Conservation (phyloP, 2,329 filamentous ascomycete species). For the Incumbomyces delicatus region DNA sequence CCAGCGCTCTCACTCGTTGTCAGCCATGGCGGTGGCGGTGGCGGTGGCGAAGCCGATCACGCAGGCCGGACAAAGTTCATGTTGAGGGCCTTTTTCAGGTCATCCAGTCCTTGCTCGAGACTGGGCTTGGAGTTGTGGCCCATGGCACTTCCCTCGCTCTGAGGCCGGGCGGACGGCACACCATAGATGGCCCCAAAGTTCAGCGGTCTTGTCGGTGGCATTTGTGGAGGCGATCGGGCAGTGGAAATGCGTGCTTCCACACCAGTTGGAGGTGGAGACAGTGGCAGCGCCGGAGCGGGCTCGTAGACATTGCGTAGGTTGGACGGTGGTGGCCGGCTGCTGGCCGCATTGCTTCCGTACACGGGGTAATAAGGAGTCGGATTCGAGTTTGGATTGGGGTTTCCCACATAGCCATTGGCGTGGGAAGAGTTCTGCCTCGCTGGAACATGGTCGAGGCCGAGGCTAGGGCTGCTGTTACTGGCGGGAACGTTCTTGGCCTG, state of each 20-base stretch:
- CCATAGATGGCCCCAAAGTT: slow-evolving; percentile 9
- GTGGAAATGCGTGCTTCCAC: slow-evolving; percentile 14
- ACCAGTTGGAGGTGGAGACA: slow-evolving; percentile 10
- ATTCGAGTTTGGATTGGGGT: background rate
- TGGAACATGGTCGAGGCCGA: too few species aligned
- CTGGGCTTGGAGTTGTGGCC: slow-evolving; percentile 25
- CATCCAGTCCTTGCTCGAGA: slow-evolving; percentile 39
- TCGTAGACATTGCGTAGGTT: slow-evolving; percentile 3
- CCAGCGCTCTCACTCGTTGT: too few species aligned
- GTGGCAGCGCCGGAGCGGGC: background rate
- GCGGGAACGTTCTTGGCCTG: slow-evolving; percentile 14
- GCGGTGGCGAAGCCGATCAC: background rate
- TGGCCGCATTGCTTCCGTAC: background rate
- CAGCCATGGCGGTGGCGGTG: too few species aligned
- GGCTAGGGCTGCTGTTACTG: background rate
- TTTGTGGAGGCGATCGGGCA: slow-evolving; percentile 6
- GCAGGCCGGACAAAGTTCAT: slow-evolving; percentile 19
- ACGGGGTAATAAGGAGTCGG: slow-evolving; percentile 1
- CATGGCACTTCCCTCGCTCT: slow-evolving; percentile 17
- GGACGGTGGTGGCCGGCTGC: background rate
- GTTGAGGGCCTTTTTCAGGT: slow-evolving; percentile 39
- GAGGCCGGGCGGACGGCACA: background rate
- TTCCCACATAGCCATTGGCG: slow-evolving; percentile 6
- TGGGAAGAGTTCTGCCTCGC: slow-evolving; percentile 8
- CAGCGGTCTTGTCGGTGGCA: slow-evolving; percentile 5